Evolutionary conservation across 768 basidiomycete genomes (phyloP).

Genomic region (Rickenella mellea): DNA sequence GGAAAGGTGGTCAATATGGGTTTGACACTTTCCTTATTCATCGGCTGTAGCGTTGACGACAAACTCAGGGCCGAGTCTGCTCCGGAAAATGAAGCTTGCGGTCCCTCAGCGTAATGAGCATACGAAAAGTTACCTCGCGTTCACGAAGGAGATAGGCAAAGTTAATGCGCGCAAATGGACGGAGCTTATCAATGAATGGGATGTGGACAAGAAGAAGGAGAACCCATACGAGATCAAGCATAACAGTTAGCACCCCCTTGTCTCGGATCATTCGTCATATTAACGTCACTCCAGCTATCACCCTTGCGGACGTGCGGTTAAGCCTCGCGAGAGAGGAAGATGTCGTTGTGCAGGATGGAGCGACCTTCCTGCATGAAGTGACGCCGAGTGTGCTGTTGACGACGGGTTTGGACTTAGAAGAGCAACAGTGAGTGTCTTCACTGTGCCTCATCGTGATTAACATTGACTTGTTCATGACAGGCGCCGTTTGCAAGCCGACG

Average conservation of each 20-base stretch:
- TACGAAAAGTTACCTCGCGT: too few species aligned
- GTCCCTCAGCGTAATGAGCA: too few species aligned
- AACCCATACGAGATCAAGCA: neutral
- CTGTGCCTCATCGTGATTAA: too few species aligned
- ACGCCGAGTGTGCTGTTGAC: neutral
- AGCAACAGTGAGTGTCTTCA: neutral
- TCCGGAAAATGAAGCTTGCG: too few species aligned
- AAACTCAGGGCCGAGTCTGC: too few species aligned
- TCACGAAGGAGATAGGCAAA: neutral
- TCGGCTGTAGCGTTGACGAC: too few species aligned
- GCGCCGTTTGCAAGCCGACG: too few species aligned
- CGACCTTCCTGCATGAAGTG: neutral
- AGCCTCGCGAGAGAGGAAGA: neutral
- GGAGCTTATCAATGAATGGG: neutral
- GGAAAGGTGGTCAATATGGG: conserved; percentile 8
- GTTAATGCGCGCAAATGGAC: neutral
- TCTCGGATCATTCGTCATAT: too few species aligned
- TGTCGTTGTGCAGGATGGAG: neutral
- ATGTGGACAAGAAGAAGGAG: conserved; percentile 6
- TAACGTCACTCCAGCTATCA: neutral
- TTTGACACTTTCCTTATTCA: conserved; percentile 4
- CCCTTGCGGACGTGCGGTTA: neutral
- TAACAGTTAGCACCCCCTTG: too few species aligned
- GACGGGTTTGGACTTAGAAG: neutral
- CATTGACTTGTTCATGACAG: too few species aligned